Base-by-base conservation (phyloP, 352 stramenopile species). In the Discostella stelligera region DNA sequence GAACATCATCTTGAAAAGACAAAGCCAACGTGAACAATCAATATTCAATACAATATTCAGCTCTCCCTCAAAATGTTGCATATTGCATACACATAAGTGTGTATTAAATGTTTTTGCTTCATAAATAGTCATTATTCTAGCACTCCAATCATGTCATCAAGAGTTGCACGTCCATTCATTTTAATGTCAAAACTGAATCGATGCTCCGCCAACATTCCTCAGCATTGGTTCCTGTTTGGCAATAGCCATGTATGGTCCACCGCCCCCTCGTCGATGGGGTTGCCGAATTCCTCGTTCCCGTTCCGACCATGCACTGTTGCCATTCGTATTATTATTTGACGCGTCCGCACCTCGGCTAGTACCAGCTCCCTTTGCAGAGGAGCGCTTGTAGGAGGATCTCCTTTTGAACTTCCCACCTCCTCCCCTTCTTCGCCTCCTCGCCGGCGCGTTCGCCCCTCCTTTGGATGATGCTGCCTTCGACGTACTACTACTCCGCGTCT, bases 121-220 rank as follows among this genome's bases (percentile, higher is more conserved):
- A n/a, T n/a, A n/a, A n/a, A n/a, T n/a, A n/a, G n/a, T n/a, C n/a
- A n/a, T n/a, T n/a, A n/a, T n/a, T n/a, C n/a, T n/a, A n/a, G n/a
- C n/a, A n/a, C n/a, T n/a, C n/a, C n/a, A n/a, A n/a, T n/a, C n/a
- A n/a, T n/a, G n/a, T n/a, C n/a, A n/a, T n/a, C n/a, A n/a, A n/a
- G n/a, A n/a, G n/a, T n/a, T n/a, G n/a, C n/a, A n/a, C n/a, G n/a
- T n/a, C n/a, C n/a, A n/a, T n/a, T n/a, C n/a, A n/a, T n/a, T n/a
- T n/a, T n/a, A n/a, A n/a, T n/a, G n/a, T 77, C 61, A 82, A 66
- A 82, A 78, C 23, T 68, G 65, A 53, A 83, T 71, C 5, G 62
- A 79, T 50, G 54, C 62, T 0, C 75, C 75, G 1, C 75, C 75
- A 61, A 83, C 70, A 72, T 70, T 75, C 18, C 63, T 67, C 56